Percentiles rank a stretch among this genome's conserved stretches.
Evolutionary conservation across 2,329 filamentous ascomycete species (phyloP).

Genomic region (Colletotrichum lini): DNA sequence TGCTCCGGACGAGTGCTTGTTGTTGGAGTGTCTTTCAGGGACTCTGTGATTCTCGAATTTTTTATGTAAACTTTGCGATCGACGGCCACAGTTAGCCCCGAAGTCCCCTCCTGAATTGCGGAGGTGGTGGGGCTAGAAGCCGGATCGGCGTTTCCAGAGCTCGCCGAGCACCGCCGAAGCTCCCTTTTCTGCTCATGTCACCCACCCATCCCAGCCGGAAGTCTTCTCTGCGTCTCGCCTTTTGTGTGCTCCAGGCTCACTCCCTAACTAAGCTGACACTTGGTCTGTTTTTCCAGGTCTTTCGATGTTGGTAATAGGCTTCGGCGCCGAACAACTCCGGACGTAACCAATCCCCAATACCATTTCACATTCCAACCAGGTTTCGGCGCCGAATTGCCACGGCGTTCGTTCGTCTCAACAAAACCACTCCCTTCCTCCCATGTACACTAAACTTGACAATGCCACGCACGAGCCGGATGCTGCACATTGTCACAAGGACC

Average conservation of each 20-base stretch:
- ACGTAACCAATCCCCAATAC: background rate
- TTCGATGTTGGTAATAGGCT: background rate
- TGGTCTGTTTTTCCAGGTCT: too few species aligned
- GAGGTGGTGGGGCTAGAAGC: background rate
- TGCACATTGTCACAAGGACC: background rate
- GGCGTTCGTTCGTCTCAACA: slow-evolving; percentile 17
- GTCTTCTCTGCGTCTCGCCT: background rate
- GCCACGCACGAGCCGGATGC: slow-evolving; percentile 18
- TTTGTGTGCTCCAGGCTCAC: too few species aligned
- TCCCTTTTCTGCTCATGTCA: background rate
- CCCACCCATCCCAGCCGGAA: background rate
- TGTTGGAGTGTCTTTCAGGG: background rate
- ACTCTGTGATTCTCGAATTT: background rate
- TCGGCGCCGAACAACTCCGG: background rate
- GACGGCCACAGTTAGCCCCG: background rate
- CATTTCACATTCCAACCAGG: background rate
- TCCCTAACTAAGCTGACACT: too few species aligned
- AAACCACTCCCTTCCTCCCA: background rate
- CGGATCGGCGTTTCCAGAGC: slow-evolving; percentile 15
- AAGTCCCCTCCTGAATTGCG: background rate
- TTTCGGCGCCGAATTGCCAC: background rate
- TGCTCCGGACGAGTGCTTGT: background rate
- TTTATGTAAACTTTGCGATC: too few species aligned
- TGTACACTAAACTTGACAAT: too few species aligned
- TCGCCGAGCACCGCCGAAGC: background rate